Percentiles rank a stretch among this genome's conserved stretches.
These are phyloP conservation scores for Talaromyces piceae DNA, from an alignment of 2,329 filamentous ascomycete species.

Conservation along the genomic window DNA sequence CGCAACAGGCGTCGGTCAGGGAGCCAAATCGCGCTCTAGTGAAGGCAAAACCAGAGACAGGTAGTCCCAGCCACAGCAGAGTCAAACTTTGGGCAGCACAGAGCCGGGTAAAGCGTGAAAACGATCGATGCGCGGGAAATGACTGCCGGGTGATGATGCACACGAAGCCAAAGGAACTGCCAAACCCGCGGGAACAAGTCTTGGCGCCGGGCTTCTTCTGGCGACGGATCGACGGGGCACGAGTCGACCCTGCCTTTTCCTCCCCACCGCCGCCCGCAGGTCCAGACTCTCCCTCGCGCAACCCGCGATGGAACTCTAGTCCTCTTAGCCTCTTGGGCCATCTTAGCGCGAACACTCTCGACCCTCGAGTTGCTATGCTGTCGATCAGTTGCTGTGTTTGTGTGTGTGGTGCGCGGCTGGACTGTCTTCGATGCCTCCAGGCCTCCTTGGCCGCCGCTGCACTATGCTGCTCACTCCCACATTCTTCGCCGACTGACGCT, in stretches of 20 bases:
- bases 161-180: background rate
- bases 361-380: background rate
- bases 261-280: background rate
- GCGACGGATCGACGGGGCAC: background rate
- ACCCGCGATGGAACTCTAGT: background rate
- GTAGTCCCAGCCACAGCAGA: no score
- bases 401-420: background rate
- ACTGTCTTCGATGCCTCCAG: background rate
- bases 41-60: no score
- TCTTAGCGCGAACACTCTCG: background rate
- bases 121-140: background rate
- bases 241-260: background rate
- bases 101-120: background rate
- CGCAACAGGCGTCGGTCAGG: background rate
- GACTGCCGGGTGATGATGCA: background rate
- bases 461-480: background rate
- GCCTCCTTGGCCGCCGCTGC: background rate
- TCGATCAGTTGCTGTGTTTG: background rate
- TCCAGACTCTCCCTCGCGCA: background rate
- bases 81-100: background rate
- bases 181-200: background rate
- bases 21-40: no score
- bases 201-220: background rate
- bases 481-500: background rate
- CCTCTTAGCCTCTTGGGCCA: background rate